Base-by-base conservation (phyloP, 768 basidiomycete species). In the Kwoniella bestiolae region DNA sequence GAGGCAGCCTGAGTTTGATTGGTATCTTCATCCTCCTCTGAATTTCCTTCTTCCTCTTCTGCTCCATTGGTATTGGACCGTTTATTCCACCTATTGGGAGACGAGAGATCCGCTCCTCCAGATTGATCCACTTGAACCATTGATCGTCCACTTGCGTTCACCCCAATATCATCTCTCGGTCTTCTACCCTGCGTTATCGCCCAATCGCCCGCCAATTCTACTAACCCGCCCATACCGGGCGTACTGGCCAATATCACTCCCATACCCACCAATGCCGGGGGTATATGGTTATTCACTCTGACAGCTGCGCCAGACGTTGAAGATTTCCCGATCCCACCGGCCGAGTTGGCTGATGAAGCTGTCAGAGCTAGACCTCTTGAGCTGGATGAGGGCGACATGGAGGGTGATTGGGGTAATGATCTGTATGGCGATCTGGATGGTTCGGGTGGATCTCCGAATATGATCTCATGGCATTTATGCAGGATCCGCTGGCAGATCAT, bases 381-480 rank as follows among this genome's bases (percentile, higher is more conserved):
- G 45, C 44, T 47, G 6, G 45, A 56, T 2, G 62, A 56, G 57
- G 78, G 83, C 83, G 45, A 82, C 29, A 61, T 29, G 78, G 66
- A 50, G 55, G 38, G 87, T 85, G 16, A 86, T 78, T 72, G 82
- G 83, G 70, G 90, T 4, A 74, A 79, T 7, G 85, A 84, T 14
- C 86, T 83, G 78, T 94, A 94, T 0, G 92, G 90, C 3, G 87
- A 84, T 9, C 85, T 81, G 11, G 85, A 82, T 7, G 89, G 86
- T 25, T 87, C 83, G 11, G 93, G 87, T 34, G 90, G 84, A 80
- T 97, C 92, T 51, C 88, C 88, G 79, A 96, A 99, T 74, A 99
- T 95, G 80, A 98, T 94, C 82, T 94, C 90, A 82, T 98, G 94
- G 76, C 94, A 94, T 79, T 86, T 86, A 79, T 91, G 91, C 64